A percentile compares a stretch with the other conserved stretches of the same genome.
Evolutionary conservation across 805 yeast species (phyloP).

Genomic region (Candida stauntonica): DNA sequence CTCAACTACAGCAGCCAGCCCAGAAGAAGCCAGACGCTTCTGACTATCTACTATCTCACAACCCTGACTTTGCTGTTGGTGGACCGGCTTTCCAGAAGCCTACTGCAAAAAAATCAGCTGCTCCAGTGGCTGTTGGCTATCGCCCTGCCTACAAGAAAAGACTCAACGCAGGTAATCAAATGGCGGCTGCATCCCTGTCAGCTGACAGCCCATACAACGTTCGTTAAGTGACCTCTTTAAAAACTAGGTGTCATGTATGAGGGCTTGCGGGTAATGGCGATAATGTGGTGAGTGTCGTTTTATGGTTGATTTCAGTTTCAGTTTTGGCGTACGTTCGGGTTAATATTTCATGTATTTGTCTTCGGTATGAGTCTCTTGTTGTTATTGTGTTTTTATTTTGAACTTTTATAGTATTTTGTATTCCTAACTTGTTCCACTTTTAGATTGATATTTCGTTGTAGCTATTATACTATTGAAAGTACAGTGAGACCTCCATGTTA

Average conservation of each 20-base stretch:
- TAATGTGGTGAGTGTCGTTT: too few relatives aligned
- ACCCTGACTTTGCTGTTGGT: conserved; percentile 42
- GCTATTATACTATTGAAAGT: too few relatives aligned
- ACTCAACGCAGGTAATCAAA: conserved; percentile 28
- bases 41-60: conserved; percentile 40
- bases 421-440: too few relatives aligned
- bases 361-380: too few relatives aligned
- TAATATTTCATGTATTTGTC: too few relatives aligned
- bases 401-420: too few relatives aligned
- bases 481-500: too few relatives aligned
- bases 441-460: too few relatives aligned
- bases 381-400: too few relatives aligned
- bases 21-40: conserved; percentile 27
- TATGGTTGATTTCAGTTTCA: too few relatives aligned
- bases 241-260: background rate
- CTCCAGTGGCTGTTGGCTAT: conserved; percentile 20
- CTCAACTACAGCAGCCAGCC: conserved; percentile 7
- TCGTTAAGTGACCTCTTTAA: conserved; percentile 21
- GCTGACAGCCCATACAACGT: conserved; percentile 43
- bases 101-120: conserved; percentile 5
- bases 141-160: conserved; percentile 37
- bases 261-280: too few relatives aligned
- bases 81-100: conserved; percentile 22
- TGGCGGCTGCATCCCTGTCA: conserved; percentile 39
- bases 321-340: too few relatives aligned